Evolutionary conservation across 768 basidiomycete species (phyloP), one percentile per base, ranked within the genome.

Genomic region (Xanthoconium stramineum): DNA sequence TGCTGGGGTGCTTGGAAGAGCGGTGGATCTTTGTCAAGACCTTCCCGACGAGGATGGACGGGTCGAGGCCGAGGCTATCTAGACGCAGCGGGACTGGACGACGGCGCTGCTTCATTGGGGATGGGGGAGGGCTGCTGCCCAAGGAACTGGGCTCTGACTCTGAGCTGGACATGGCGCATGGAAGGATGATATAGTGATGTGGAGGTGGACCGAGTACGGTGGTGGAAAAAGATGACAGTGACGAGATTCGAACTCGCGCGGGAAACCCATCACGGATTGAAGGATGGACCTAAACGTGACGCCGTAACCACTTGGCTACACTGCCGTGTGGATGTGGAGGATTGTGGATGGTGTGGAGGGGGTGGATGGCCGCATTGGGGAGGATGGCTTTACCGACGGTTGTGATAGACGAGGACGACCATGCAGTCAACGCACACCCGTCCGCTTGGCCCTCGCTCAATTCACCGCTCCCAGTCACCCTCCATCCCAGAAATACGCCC

Each of bases 231-330:
- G 33, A 24, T 79, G 78, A 79, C 77, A 80, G 76, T 79, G 78
- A 79, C 78, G 78, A 79, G 78, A 80, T 80, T 79, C 78, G 78
- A 79, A 79, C 78, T 79, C 78, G 78, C 78, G 78, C 77, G 78
- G 78, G 69, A 77, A 76, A 78, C 78, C 78, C 78, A 79, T 79
- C 78, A 79, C 78, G 78, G 78, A 72, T 72, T 72, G 64, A 67
- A 33, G 53, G 49, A 40, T 39, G 40, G 52, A 71, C 78, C 78
- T 79, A 79, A 79, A 79, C 78, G 79, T 80, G 78, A 79, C 78
- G 78, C 78, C 78, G 76, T 79, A 79, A 79, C 78, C 78, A 79
- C 78, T 79, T 79, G 78, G 78, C 78, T 79, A 79, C 78, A 79
- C 76, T 80, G 76, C 78, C 78, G 44, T 71, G 15, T 0, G 9